Percentiles rank a stretch among this genome's conserved stretches.
Evolutionary conservation across 257 asterid species (phyloP).

Genomic region (Fraxinus anomala): DNA sequence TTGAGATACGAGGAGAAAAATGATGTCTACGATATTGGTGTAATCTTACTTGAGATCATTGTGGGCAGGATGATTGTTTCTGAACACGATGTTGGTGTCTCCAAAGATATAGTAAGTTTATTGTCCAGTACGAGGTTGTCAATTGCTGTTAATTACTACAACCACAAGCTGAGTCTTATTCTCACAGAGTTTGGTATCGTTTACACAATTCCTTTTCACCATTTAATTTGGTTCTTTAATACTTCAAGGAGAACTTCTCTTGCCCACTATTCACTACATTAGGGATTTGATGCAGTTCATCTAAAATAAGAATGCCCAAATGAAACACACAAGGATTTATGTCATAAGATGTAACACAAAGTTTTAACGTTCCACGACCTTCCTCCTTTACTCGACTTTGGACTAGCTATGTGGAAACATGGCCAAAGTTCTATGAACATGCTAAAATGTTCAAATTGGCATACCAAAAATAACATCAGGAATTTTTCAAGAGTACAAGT

Average conservation of each 20-base stretch:
- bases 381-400: too few species aligned
- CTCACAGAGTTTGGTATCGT: not conserved
- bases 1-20: conserved; percentile 45
- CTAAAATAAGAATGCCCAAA: not conserved
- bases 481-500: too few species aligned
- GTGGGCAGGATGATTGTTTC: conserved; percentile 62
- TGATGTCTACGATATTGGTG: conserved; percentile 78
- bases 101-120: conserved; percentile 65
- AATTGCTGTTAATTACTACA: not conserved
- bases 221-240: not conserved
- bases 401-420: not conserved
- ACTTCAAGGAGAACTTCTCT: too few species aligned
- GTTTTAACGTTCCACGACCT: too few species aligned
- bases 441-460: not conserved
- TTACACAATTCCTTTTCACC: not conserved
- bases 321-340: too few species aligned
- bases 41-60: conserved; percentile 75
- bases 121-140: not conserved
- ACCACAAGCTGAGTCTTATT: not conserved
- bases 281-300: too few species aligned
- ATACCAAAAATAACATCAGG: not conserved
- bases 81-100: conserved; percentile 44
- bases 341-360: too few species aligned
- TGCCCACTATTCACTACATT: too few species aligned
- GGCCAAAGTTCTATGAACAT: not conserved